phyloP scores from a whole-genome alignment of 352 stramenopile genomes.

The Albugo laibachii region DNA sequence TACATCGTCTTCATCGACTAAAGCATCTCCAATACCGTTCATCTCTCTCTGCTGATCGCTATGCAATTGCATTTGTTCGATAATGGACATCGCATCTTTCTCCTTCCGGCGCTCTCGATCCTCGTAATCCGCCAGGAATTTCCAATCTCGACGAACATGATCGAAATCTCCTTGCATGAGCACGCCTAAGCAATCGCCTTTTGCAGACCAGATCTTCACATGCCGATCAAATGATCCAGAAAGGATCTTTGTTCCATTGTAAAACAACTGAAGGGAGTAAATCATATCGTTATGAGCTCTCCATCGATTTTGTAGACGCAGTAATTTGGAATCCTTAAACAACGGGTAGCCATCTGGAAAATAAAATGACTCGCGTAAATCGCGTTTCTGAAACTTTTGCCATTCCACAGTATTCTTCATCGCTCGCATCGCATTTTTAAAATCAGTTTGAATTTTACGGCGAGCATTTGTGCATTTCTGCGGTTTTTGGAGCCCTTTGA shows the following conservation, averaged over 20 bases:
- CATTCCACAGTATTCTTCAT: conserved; percentile 39
- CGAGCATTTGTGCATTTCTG: conserved; percentile 53
- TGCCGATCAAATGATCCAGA: conserved; percentile 60
- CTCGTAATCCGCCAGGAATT: conserved; percentile 56
- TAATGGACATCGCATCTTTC: conserved; percentile 21
- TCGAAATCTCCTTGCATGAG: conserved; percentile 52
- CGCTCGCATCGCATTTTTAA: conserved; percentile 44
- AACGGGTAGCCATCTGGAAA: conserved; percentile 31
- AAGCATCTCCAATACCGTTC: neutral
- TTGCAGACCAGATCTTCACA: conserved; percentile 51
- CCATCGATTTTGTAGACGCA: conserved; percentile 30
- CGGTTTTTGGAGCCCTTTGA: conserved; percentile 22
- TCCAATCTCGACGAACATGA: conserved; percentile 25
- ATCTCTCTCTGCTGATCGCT: neutral
- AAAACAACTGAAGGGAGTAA: conserved; percentile 57
- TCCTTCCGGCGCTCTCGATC: conserved; percentile 49
- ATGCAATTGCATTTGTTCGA: conserved; percentile 20
- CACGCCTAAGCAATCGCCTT: conserved; percentile 41
- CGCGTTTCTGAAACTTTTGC: conserved; percentile 23
- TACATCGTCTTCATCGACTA: neutral
- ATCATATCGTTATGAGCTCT: conserved; percentile 50
- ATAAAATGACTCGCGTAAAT: conserved; percentile 36
- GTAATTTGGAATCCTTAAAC: conserved; percentile 11
- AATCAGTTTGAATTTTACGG: conserved; percentile 53
- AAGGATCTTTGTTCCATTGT: conserved; percentile 39